Evolutionary conservation across 176 grass and related monocot genomes (phyloP).

Genomic region (Oryza meridionalis): DNA sequence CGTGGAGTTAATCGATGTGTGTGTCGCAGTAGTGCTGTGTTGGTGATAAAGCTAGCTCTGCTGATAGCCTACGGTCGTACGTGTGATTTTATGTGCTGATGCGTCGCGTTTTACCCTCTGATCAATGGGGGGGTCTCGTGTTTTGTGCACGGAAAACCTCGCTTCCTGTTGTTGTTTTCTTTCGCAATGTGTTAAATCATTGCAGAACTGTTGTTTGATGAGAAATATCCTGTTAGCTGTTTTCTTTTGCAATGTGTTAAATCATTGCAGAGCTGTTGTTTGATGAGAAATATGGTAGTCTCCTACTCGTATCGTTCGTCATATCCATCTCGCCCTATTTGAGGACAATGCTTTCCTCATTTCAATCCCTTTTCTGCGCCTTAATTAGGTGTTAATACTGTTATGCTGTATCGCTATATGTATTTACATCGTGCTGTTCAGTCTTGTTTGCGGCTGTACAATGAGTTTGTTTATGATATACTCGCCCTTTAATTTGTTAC

Average conservation of each 20-base stretch:
- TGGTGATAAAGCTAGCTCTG: conserved; percentile 35
- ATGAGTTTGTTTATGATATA: conserved; percentile 2
- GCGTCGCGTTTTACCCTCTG: neutral
- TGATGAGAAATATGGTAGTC: neutral
- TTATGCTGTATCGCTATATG: neutral
- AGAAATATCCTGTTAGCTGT: neutral
- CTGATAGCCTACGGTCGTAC: conserved; percentile 33
- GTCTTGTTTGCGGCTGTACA: neutral
- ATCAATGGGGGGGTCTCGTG: conserved; percentile 40
- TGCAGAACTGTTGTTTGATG: neutral
- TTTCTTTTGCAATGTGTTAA: too few relatives aligned
- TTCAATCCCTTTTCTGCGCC: neutral
- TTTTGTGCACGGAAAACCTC: conserved; percentile 28
- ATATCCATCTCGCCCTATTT: neutral
- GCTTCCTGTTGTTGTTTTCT: neutral
- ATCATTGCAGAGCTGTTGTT: too few relatives aligned
- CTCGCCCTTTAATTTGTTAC: neutral
- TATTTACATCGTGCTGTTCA: conserved; percentile 14
- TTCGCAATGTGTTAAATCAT: neutral
- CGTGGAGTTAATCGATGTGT: conserved; percentile 1
- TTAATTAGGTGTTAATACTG: neutral
- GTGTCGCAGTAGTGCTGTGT: conserved; percentile 6
- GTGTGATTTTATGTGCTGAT: conserved; percentile 63
- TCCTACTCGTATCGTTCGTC: conserved; percentile 3
- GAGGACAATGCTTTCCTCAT: neutral